phyloP scores from a whole-genome alignment of 2,329 filamentous ascomycete genomes.

The Colletotrichum sp. region DNA sequence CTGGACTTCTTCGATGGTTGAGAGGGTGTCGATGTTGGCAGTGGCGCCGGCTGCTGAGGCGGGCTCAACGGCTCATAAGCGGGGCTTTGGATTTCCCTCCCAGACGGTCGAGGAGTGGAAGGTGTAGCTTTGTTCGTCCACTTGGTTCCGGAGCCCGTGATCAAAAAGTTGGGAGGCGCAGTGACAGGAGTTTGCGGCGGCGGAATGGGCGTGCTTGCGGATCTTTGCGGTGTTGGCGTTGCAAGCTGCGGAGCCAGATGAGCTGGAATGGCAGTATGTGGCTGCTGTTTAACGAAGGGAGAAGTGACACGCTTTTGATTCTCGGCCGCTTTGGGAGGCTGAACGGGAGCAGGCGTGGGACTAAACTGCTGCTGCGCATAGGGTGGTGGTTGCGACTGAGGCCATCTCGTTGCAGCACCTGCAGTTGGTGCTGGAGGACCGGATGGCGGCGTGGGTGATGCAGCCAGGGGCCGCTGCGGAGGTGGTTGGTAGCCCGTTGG shows the following conservation, averaged over 20 bases:
- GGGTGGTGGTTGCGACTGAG: constrained; percentile 33
- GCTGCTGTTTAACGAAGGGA: constrained; percentile 35
- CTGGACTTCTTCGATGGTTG: constrained; percentile 37
- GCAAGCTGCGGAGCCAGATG: constrained; percentile 45
- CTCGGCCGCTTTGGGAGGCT: constrained; percentile 24
- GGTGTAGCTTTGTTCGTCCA: constrained; percentile 64
- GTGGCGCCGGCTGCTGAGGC: constrained; percentile 42
- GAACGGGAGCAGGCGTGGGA: constrained; percentile 25
- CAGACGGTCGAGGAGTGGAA: constrained; percentile 56
- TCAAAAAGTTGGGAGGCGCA: constrained; percentile 28
- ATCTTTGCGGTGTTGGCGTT: constrained; percentile 33
- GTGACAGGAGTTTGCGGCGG: constrained; percentile 38
- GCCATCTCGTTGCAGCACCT: constrained; percentile 37
- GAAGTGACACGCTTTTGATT: constrained; percentile 32
- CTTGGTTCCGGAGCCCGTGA: constrained; percentile 55
- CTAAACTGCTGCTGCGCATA: constrained; percentile 27
- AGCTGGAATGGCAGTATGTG: constrained; percentile 43
- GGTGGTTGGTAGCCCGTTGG: background rate
- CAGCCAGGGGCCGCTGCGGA: constrained; percentile 16
- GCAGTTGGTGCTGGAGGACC: background rate
- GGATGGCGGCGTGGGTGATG: constrained; percentile 18
- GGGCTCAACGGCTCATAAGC: constrained; percentile 66
- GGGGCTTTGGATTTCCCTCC: constrained; percentile 52
- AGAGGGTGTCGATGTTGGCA: constrained; percentile 37
- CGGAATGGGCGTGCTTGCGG: constrained; percentile 32